These are phyloP conservation scores for Symbiodinium pilosum DNA, from an alignment of 73 alveolate genomes.

Conservation along the genomic window DNA sequence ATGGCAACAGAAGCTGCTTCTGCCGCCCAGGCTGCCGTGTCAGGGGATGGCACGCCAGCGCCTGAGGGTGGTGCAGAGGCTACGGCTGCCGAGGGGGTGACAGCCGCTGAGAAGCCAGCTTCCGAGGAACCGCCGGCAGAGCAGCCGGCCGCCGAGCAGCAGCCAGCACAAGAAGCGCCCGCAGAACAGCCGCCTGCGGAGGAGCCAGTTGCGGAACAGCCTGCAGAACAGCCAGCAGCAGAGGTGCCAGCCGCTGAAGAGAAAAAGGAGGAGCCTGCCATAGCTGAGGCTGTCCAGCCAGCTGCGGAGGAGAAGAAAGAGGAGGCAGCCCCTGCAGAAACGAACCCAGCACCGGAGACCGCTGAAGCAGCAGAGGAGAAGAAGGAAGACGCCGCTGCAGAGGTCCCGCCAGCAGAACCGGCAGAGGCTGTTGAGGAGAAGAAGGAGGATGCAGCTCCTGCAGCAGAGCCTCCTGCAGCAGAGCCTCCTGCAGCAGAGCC, in stretches of 20 bases:
- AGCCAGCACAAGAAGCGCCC: too few relatives aligned
- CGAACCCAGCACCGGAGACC: too few relatives aligned
- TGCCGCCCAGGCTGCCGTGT: not conserved
- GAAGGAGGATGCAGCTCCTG: not conserved
- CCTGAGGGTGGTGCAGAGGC: not conserved
- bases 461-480: not conserved
- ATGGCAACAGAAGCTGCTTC: not conserved
- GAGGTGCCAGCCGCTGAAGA: not conserved
- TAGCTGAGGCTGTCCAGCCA: not conserved
- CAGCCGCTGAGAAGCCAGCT: not conserved
- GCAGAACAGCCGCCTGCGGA: too few relatives aligned
- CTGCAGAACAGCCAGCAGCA: not conserved
- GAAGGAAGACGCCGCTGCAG: not conserved
- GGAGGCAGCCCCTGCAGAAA: too few relatives aligned
- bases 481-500: not conserved
- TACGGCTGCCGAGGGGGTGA: not conserved
- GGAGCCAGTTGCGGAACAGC: not conserved
- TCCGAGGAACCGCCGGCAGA: not conserved
- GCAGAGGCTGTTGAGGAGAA: not conserved
- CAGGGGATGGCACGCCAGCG: not conserved
- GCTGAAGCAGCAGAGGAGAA: not conserved
- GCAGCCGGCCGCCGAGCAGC: too few relatives aligned
- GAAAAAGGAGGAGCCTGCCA: constrained; percentile 13
- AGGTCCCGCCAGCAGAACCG: not conserved
- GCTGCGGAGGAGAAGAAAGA: too few relatives aligned